Base-by-base conservation (phyloP, 768 basidiomycete species). In the Thelephora ganbajun region DNA sequence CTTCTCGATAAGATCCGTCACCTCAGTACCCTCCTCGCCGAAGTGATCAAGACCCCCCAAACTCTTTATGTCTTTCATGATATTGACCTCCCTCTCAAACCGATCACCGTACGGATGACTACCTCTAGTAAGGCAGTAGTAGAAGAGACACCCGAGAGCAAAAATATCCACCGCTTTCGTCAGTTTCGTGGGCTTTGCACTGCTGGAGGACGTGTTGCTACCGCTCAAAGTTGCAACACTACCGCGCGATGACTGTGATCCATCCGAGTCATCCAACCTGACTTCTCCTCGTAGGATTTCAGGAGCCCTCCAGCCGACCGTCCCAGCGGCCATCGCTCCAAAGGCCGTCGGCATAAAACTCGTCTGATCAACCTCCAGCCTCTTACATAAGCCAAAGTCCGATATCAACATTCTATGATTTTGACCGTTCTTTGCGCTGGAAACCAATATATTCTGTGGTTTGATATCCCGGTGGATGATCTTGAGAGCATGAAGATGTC, bases 401-500 rank as follows among this genome's bases (percentile, higher is more conserved):
- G 92, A 96, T 49, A 92, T 93, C 51, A 93, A 66, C 89, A 93
- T 91, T 43, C 88, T 69, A 54, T 88, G 66, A 59, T 62, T 74
- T 43, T 61, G 64, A 55, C 60, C 67, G 57, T 59, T 66, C 56
- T 83, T 84, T 2, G 77, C 75, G 12, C 68, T 69, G 12, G 89
- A 88, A 11, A 98, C 73, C 12, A 99, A 76, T 48, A 99, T 97
- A 58, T 99, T 99, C 62, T 93, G 94, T 4, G 94, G 94, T 59
- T 99, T 99, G 64, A 99, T 96, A 61, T 98, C 94, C 30, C 94
- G 79, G 66, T 98, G 94, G n/a, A 97, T 79, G 49, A 98, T 84
- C 65, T 94, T 96, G 57, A 98, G 76, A 6, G 77, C 83, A 61
- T 98, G 93, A 9, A 99, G 70, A 63, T 98, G 92, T 46, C 82